Percentiles rank a stretch among this genome's conserved stretches.
These are phyloP conservation scores for Hyphopichia buzzinii DNA, from an alignment of 1,139 yeast genomes.

Conservation along the genomic window DNA sequence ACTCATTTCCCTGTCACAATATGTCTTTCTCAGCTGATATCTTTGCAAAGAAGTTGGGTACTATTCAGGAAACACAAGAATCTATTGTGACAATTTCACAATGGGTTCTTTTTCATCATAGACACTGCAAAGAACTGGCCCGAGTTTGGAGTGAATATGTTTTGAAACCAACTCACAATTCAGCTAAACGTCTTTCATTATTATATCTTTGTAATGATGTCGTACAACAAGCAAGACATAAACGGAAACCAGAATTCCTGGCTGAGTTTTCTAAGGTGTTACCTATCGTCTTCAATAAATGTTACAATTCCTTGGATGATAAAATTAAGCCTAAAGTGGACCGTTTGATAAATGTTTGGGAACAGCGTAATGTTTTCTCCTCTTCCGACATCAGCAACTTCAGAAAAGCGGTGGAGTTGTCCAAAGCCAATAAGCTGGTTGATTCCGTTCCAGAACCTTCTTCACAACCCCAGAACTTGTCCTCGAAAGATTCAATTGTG, in stretches of 20 bases:
- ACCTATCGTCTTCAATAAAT: slow-evolving; percentile 32
- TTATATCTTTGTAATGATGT: slow-evolving; percentile 81
- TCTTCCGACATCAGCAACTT: slow-evolving; percentile 43
- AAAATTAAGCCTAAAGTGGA: slow-evolving; percentile 53
- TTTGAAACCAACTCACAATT: slow-evolving; percentile 25
- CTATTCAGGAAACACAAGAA: slow-evolving; percentile 76
- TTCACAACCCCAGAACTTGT: not conserved
- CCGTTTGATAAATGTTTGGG: slow-evolving; percentile 74
- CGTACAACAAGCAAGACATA: slow-evolving; percentile 75
- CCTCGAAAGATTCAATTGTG: slow-evolving; percentile 18
- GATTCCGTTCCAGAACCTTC: not conserved
- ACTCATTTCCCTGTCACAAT: not conserved
- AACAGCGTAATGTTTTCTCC: slow-evolving; percentile 59
- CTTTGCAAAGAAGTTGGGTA: slow-evolving; percentile 55
- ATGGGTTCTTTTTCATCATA: slow-evolving; percentile 79
- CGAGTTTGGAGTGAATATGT: slow-evolving; percentile 57
- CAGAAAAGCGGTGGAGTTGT: slow-evolving; percentile 29
- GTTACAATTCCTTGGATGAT: slow-evolving; percentile 34
- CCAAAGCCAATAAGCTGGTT: slow-evolving; percentile 9
- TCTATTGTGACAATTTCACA: slow-evolving; percentile 80
- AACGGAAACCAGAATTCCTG: slow-evolving; percentile 58
- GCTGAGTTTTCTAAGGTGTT: slow-evolving; percentile 54
- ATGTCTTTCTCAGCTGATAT: slow-evolving; percentile 66
- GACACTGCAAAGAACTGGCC: slow-evolving; percentile 61
- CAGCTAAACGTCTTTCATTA: slow-evolving; percentile 52